Base-by-base conservation (phyloP, 1,139 yeast genomes). In the Trichomonascaceae sp. region DNA sequence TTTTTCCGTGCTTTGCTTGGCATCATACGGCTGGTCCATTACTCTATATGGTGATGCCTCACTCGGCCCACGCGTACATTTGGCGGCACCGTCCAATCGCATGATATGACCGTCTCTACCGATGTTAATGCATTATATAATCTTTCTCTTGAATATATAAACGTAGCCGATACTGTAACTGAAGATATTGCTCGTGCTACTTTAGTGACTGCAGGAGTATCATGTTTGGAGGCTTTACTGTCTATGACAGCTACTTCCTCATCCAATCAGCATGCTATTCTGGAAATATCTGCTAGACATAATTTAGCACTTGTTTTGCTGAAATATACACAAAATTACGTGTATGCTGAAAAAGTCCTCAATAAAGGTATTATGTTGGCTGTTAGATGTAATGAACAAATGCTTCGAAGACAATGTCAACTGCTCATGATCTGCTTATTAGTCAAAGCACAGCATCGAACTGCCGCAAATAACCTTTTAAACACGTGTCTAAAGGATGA, bases 351-450 rank as follows among this genome's bases (percentile, higher is more conserved):
- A 18, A 51, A 54, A 36, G 44, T 53, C 15, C 15, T 56, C 24
- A 51, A 45, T 18, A 53, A 47, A 45, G 59, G 55, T 7, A 51
- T 56, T 38, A 20, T 51, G 36, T 15, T 53, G 3, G 54, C 59
- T 12, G 17, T 44, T 12, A 51, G 50, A 17, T 45, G 22, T 17
- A 52, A 53, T 6, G 47, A 49, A 8, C 22, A 43, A 17, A 51
- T 43, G 18, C 50, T 51, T 32, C 45, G 45, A 10, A 32, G 53
- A n/a, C 49, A 54, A 36, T 43, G 55, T 32, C 57, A 55, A 39
- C 50, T 55, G 45, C 52, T 56, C 3, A 51, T 54, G 45, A 49
- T 53, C 9, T 51, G 49, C 27, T 41, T 50, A 10, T 18, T 53
- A 9, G 39, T 49, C 22, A 48, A 48, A n/a, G 19, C 22, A 13